phyloP scores from a whole-genome alignment of 2,329 filamentous ascomycete species.

The Phialocephala sp. region DNA sequence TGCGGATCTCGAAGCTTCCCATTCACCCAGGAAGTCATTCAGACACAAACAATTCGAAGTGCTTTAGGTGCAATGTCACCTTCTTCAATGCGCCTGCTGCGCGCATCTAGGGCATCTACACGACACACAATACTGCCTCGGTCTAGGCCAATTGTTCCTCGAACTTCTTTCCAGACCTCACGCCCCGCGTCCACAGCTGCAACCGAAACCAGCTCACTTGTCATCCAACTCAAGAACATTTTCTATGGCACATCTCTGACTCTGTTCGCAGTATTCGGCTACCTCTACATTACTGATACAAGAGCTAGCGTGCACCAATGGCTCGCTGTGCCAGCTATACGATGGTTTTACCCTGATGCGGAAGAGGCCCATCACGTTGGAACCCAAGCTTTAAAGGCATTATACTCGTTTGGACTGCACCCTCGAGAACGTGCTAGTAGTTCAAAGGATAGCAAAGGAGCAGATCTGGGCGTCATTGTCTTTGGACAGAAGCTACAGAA shows the following conservation, averaged over 20 bases:
- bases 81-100: slow-evolving; percentile 28
- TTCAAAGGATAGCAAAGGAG: slow-evolving; percentile 38
- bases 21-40: not conserved
- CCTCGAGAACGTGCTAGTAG: slow-evolving; percentile 71
- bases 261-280: slow-evolving; percentile 54
- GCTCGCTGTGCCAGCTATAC: slow-evolving; percentile 68
- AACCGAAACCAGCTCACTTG: slow-evolving; percentile 43
- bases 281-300: slow-evolving; percentile 77
- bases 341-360: slow-evolving; percentile 72
- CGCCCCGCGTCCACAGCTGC: slow-evolving; percentile 34
- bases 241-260: slow-evolving; percentile 60
- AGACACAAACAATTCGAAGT: not conserved
- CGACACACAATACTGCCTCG: slow-evolving; percentile 22
- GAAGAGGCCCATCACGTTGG: slow-evolving; percentile 92
- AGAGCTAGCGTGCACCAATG: slow-evolving; percentile 73
- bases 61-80: slow-evolving; percentile 26
- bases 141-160: slow-evolving; percentile 27
- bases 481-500: slow-evolving; percentile 82
- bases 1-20: not conserved
- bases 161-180: slow-evolving; percentile 16
- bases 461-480: slow-evolving; percentile 57
- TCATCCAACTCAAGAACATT: slow-evolving; percentile 54
- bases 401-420: slow-evolving; percentile 78
- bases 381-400: slow-evolving; percentile 70
- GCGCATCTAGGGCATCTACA: slow-evolving; percentile 22